Conservation (phyloP, 2,329 filamentous ascomycete species). For the Chaetomiaceae sp. region DNA sequence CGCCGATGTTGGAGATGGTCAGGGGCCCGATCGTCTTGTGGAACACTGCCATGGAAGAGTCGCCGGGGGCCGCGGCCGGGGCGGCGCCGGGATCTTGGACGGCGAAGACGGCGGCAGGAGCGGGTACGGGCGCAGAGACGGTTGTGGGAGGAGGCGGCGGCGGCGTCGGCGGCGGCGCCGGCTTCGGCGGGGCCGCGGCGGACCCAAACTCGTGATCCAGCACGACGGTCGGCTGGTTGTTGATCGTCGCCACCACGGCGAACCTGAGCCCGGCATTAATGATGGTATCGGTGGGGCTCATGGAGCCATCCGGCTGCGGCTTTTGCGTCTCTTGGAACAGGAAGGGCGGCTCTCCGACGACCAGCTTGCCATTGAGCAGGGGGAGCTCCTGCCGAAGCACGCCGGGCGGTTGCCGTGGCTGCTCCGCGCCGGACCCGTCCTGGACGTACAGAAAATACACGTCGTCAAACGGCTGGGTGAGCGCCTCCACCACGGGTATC, state of each 20-base stretch:
- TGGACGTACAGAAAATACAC: conserved; percentile 29
- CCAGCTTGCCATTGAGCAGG: too few relatives aligned
- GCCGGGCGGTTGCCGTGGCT: too few relatives aligned
- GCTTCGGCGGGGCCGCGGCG: too few relatives aligned
- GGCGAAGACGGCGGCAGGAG: conserved; percentile 18
- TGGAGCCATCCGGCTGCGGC: too few relatives aligned
- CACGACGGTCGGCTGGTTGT: not conserved
- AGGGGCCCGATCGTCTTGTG: conserved; percentile 25
- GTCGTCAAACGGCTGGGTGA: conserved; percentile 31
- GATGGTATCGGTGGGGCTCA: too few relatives aligned
- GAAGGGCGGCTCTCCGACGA: too few relatives aligned
- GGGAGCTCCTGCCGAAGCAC: too few relatives aligned
- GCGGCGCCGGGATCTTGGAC: not conserved
- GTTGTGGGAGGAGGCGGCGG: too few relatives aligned
- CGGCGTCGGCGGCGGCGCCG: too few relatives aligned
- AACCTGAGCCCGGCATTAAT: not conserved
- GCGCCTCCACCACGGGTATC: conserved; percentile 26
- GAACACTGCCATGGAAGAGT: too few relatives aligned
- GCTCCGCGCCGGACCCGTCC: conserved; percentile 6
- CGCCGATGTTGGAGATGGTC: conserved; percentile 29
- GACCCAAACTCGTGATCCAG: conserved; percentile 11
- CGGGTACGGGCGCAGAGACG: too few relatives aligned
- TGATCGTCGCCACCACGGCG: not conserved
- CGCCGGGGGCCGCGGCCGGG: not conserved
- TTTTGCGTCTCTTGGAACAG: too few relatives aligned